phyloP scores from a whole-genome alignment of 768 basidiomycete species.

The Lactarius pseudohatsudake region DNA sequence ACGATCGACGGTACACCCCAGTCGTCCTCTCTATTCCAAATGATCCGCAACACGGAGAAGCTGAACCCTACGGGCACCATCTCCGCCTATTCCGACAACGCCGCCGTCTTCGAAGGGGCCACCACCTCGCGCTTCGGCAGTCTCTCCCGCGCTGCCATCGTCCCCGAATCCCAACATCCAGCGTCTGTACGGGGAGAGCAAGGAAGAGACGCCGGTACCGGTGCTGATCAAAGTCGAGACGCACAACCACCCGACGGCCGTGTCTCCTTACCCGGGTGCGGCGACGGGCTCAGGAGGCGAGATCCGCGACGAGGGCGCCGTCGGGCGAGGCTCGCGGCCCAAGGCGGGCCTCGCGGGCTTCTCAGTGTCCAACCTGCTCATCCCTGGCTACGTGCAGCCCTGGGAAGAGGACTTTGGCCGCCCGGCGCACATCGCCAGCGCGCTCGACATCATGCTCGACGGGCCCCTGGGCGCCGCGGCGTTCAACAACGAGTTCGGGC shows the following conservation, averaged over 20 bases:
- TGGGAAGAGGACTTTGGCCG: slow-evolving; percentile 96
- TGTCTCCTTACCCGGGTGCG: slow-evolving; percentile 97
- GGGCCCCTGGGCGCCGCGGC: slow-evolving; percentile 92
- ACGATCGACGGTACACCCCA: slow-evolving; percentile 70
- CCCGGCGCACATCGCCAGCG: slow-evolving; percentile 87
- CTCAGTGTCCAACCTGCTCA: slow-evolving; percentile 89
- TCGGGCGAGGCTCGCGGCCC: slow-evolving; percentile 91
- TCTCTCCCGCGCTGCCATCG: slow-evolving; percentile 36
- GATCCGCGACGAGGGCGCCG: slow-evolving; percentile 96
- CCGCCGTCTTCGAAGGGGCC: slow-evolving; percentile 87
- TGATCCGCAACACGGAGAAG: slow-evolving; percentile 96
- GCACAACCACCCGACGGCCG: slow-evolving; percentile 98
- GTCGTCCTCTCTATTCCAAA: slow-evolving; percentile 82
- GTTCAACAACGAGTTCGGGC: slow-evolving; percentile 98
- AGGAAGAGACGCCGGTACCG: slow-evolving; percentile 83
- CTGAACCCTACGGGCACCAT: slow-evolving; percentile 75
- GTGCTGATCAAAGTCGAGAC: slow-evolving; percentile 98
- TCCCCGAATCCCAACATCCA: slow-evolving; percentile 28
- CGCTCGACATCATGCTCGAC: slow-evolving; percentile 96
- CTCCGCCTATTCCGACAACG: slow-evolving; percentile 97
- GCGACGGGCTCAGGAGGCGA: slow-evolving; percentile 98
- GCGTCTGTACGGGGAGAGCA: slow-evolving; percentile 50
- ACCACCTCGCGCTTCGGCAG: slow-evolving; percentile 72
- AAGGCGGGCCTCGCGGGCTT: slow-evolving; percentile 95
- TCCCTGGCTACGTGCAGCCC: slow-evolving; percentile 87